Percentiles rank a stretch among this genome's conserved stretches.
Evolutionary conservation across 768 basidiomycete genomes (phyloP).

Genomic region (Leccinum subtestaceum): DNA sequence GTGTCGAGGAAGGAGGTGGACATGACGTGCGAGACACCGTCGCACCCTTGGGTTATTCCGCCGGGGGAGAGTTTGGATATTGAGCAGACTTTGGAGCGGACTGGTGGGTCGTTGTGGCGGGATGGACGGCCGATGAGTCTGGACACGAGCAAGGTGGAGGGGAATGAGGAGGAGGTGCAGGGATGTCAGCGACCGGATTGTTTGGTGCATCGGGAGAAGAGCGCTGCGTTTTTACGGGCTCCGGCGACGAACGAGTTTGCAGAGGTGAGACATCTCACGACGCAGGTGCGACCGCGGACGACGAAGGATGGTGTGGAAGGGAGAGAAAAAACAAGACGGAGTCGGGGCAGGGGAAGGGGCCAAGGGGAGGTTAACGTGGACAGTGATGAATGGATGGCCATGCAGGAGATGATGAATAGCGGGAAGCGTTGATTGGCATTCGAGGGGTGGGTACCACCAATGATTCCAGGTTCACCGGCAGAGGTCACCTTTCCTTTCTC

Average conservation of each 20-base stretch:
- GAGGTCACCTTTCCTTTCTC: no score
- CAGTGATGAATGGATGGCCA: no score
- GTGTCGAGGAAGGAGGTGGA: constrained; percentile 94
- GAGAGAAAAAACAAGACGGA: no score
- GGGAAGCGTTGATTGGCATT: no score
- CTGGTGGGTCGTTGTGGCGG: constrained; percentile 29
- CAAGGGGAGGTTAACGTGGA: no score
- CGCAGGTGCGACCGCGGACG: no score
- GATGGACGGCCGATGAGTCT: neutral
- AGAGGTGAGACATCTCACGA: constrained; percentile 50
- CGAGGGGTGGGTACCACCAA: no score
- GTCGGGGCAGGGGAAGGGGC: no score
- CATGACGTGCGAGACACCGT: constrained; percentile 94
- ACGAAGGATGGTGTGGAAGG: no score
- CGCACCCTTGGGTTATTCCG: constrained; percentile 77
- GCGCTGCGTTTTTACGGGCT: constrained; percentile 37
- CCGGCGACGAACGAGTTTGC: constrained; percentile 71
- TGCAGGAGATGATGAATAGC: no score
- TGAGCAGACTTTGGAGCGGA: constrained; percentile 32
- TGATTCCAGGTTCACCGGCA: no score
- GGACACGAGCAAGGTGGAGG: neutral
- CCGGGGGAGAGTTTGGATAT: constrained; percentile 87
- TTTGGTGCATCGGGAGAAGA: constrained; percentile 57
- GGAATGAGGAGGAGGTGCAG: constrained; percentile 21
- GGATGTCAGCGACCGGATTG: constrained; percentile 60